Evolutionary conservation across 2,329 filamentous ascomycete species (phyloP).

Genomic region (Epichloe gansuensis): DNA sequence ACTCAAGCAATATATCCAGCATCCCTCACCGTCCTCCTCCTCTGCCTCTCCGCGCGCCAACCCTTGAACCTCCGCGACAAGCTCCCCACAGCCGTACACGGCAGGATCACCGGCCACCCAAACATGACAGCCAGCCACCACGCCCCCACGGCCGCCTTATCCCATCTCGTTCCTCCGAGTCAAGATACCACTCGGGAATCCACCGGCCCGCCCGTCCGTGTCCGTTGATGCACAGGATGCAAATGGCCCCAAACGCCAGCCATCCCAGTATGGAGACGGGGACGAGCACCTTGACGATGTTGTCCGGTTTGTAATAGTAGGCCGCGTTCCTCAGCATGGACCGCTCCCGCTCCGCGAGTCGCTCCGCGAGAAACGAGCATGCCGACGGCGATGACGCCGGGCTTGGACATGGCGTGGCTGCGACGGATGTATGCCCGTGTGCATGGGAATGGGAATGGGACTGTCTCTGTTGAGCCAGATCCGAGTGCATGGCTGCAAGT

Average conservation of each 20-base stretch:
- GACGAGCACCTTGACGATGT: slow-evolving; percentile 9
- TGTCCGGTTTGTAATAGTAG: not conserved
- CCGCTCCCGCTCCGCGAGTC: not conserved
- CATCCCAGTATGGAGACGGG: slow-evolving; percentile 17
- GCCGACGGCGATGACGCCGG: not conserved
- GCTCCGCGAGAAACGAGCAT: not conserved
- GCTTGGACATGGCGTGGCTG: not conserved
- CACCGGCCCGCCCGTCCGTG: slow-evolving; percentile 17
- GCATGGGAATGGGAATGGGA: not conserved
- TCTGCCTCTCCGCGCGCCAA: slow-evolving; percentile 20
- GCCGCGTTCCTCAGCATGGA: not conserved
- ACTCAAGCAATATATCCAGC: not conserved
- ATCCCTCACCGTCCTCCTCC: slow-evolving; percentile 32
- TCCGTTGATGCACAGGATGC: slow-evolving; percentile 20
- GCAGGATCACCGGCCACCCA: slow-evolving; percentile 46
- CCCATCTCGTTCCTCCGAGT: slow-evolving; percentile 11
- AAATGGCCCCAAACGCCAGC: slow-evolving; percentile 20
- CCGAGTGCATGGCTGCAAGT: not conserved
- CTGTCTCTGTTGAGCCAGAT: not conserved
- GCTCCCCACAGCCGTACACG: slow-evolving; percentile 63
- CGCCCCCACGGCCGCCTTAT: slow-evolving; percentile 12
- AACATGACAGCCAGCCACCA: slow-evolving; percentile 21
- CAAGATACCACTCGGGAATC: slow-evolving; percentile 23
- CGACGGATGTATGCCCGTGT: too few species aligned
- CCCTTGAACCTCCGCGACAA: slow-evolving; percentile 47